Base-by-base conservation (phyloP, 192 early-diverging fungal species). In the Rhizoclosmatium sp. region DNA sequence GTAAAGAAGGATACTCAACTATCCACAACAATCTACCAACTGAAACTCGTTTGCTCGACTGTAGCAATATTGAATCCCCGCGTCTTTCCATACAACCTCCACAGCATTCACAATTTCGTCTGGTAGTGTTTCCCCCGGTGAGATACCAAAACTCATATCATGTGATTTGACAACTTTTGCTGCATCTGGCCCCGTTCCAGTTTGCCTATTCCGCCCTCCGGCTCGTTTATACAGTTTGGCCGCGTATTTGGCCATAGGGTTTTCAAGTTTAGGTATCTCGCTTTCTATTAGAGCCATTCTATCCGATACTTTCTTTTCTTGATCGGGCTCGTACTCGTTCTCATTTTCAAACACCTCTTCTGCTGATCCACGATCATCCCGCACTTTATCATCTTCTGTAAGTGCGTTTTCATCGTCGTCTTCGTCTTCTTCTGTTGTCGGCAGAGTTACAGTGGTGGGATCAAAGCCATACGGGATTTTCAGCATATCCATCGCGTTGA, bases 241-340 rank as follows among this genome's bases (percentile, higher is more conserved):
- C n/a, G 75, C 75, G 46, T 62, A 56, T 47, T 54, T 67, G 14
- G 75, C 75, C 42, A 62, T 56, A 4, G 75, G 75, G 49, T 76
- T 91, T 80, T 97, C 96, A 56, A 98, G 95, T 81, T 96, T 95
- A 10, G 93, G 95, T 72, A 94, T 88, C 74, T 92, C 90, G 86
- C 44, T 77, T 81, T 86, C 85, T 23, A 99, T 86, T 79, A 88
- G 80, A 80, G 90, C 69, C 39, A 71, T 45, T 23, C 39, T 95
- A 23, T 81, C 83, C 0, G 93, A 89, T 40, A 95, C 91, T n/a
- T 96, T 93, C 19, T 88, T 80, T 46, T 94, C 95, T 69, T 59
- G 59, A 47, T 62, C 72, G 10, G 75, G 75, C n/a, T 54, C 58
- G 46, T 76, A 54, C 44, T 75, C 72, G 16, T 39, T 56, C 39